Conservation (phyloP, 2,329 filamentous ascomycete genomes). For the Exserohilum rostratum region DNA sequence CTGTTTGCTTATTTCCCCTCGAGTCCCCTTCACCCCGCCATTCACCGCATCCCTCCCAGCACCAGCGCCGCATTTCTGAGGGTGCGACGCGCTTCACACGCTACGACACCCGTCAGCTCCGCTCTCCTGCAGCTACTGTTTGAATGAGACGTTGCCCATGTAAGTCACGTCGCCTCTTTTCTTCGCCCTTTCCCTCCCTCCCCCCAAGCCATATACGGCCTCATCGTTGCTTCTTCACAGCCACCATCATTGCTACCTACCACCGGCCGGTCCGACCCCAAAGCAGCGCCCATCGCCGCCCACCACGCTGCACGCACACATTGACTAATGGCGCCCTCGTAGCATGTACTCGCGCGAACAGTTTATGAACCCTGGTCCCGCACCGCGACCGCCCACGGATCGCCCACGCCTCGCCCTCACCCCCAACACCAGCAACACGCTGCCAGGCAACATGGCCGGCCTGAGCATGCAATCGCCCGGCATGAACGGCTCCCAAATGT, state of each 20-base stretch:
- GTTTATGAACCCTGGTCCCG: constrained; percentile 97
- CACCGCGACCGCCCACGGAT: constrained; percentile 85
- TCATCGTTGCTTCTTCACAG: background rate
- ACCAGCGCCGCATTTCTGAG: constrained; percentile 12
- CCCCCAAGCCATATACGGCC: background rate
- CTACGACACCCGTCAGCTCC: constrained; percentile 15
- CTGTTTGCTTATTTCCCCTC: constrained; percentile 16
- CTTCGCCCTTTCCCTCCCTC: background rate
- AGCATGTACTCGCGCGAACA: constrained; percentile 67
- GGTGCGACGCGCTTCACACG: constrained; percentile 15
- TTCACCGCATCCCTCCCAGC: constrained; percentile 29
- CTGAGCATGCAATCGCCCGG: constrained; percentile 72
- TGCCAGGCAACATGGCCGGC: constrained; percentile 79
- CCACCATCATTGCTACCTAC: background rate
- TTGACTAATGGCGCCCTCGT: constrained; percentile 21
- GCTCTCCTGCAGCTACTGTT: constrained; percentile 14
- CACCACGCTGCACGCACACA: constrained; percentile 1
- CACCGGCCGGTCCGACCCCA: background rate
- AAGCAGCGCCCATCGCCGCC: constrained; percentile 4
- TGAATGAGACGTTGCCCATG: constrained; percentile 29
- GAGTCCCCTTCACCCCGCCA: constrained; percentile 35
- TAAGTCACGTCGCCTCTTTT: constrained; percentile 25
- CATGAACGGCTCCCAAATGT: constrained; percentile 46
- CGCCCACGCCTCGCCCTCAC: constrained; percentile 81
- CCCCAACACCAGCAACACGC: constrained; percentile 68